Percentiles rank a stretch among this genome's conserved stretches.
Conservation (phyloP, 768 basidiomycete species). For the Podaxis pistillaris region DNA sequence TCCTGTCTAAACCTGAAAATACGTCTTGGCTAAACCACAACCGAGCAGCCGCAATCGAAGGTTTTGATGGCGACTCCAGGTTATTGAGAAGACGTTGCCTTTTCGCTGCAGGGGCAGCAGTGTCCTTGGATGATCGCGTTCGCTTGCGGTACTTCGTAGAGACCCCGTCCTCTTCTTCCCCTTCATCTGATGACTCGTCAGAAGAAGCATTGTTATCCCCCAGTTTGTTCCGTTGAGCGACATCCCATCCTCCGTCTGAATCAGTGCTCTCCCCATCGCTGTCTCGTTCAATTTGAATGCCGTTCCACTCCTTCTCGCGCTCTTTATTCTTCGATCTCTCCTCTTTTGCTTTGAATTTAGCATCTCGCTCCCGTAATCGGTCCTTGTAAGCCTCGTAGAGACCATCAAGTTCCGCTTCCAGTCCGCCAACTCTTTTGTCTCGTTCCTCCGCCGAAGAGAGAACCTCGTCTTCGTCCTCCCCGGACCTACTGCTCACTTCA, state of each 20-base stretch:
- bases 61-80: slow-evolving; percentile 35
- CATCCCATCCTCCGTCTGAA: slow-evolving; percentile 71
- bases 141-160: slow-evolving; percentile 43
- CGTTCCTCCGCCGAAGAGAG: slow-evolving; percentile 70
- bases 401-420: slow-evolving; percentile 88
- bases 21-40: slow-evolving; percentile 97
- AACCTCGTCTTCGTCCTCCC: slow-evolving; percentile 28
- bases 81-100: slow-evolving; percentile 51
- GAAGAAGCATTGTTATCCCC: slow-evolving; percentile 45
- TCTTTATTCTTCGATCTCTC: slow-evolving; percentile 70
- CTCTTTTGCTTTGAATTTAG: slow-evolving; percentile 84
- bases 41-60: slow-evolving; percentile 55
- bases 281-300: slow-evolving; percentile 31
- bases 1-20: slow-evolving; percentile 65
- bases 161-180: slow-evolving; percentile 36
- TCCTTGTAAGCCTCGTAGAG: slow-evolving; percentile 88
- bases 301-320: slow-evolving; percentile 41
- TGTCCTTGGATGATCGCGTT: slow-evolving; percentile 25
- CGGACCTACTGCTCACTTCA: background rate
- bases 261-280: slow-evolving; percentile 42
- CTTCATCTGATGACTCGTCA: slow-evolving; percentile 49
- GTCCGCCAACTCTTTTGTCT: slow-evolving; percentile 52
- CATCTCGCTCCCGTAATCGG: slow-evolving; percentile 76
- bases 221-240: slow-evolving; percentile 55
- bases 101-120: slow-evolving; percentile 31